These are phyloP conservation scores for Colletotrichum limetticola DNA, from an alignment of 2,329 filamentous ascomycete species.

Conservation along the genomic window DNA sequence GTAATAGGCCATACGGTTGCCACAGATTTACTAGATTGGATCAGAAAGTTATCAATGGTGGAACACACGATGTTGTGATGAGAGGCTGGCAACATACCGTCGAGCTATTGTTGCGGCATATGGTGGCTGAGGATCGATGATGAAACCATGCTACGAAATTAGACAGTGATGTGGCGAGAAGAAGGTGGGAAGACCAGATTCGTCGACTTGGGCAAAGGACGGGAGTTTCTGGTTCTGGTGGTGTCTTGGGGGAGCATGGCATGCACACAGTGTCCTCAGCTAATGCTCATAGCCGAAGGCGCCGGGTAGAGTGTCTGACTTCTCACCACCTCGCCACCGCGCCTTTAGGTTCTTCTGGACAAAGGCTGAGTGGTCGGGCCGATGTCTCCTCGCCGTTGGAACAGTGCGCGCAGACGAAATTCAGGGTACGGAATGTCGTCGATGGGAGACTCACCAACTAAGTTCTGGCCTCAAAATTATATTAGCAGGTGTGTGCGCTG, in stretches of 20 bases:
- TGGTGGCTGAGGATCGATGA: background rate
- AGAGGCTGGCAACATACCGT: background rate
- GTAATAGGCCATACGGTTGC: background rate
- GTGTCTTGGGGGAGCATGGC: background rate
- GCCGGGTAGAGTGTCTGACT: no score
- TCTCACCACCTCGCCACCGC: no score
- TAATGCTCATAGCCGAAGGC: no score
- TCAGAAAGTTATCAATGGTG: background rate
- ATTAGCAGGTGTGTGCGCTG: constrained; percentile 29
- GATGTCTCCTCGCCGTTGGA: no score
- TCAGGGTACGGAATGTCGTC: no score
- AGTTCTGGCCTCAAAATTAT: background rate
- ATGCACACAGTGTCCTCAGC: no score
- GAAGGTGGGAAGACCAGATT: background rate
- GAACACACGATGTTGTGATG: background rate
- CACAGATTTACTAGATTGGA: background rate
- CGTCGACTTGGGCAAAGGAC: background rate
- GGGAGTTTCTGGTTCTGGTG: background rate
- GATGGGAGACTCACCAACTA: constrained; percentile 12
- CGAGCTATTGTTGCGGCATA: constrained; percentile 5
- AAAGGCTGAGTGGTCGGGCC: no score
- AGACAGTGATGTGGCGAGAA: background rate
- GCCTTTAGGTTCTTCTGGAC: no score
- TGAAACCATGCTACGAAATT: background rate
- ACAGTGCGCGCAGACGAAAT: no score